Base-by-base conservation (phyloP, 345 rosid species). In the Lumnitzera racemosa region DNA sequence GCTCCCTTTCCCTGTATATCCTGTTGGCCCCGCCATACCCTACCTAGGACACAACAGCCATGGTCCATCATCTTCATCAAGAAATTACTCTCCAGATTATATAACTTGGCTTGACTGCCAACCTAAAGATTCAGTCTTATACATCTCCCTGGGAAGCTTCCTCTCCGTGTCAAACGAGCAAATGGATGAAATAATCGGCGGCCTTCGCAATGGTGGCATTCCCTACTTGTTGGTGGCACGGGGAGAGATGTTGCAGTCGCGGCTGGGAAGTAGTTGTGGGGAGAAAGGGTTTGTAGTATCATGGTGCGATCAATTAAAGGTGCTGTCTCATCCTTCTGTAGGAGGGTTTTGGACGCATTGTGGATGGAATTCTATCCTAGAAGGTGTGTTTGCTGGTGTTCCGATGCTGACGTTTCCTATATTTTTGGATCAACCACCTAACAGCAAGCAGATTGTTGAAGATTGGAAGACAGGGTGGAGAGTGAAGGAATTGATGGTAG, bases 271-370 rank as follows among this genome's bases (percentile, higher is more conserved):
- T 13, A 47, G 5, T 12, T 60, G 47, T 17, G 61, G 58, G 47
- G 24, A 14, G 61, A 54, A 15, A 20, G 58, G 59, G 46, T 53
- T 71, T 5, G 64, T 70, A 15, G 50, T 76, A 29, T 66, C 80
- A 8, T 76, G 80, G 80, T 68, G 80, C 55, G 62, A 72, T 15
- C 76, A 68, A 25, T 49, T 72, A 69, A 65, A 54, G 57, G 96
- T 89, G 63, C 7, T 86, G 47, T 60, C 68, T 13, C 96, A 86
- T 61, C 49, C 57, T 58, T 73, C 80, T 0, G 41, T 83, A 0
- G 94, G 83, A 2, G 89, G 89, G 3, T 89, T 89, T 66, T 83
- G 75, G 86, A 78, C 81, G 0, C 92, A 88, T 53, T 83, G 88
- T 13, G 88, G 92, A 7, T 81, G 79, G 83, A 88, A 75, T 70